Percentiles rank a stretch among this genome's conserved stretches.
phyloP scores from a whole-genome alignment of 139 green algal genomes.

The Marvania coccoides region DNA sequence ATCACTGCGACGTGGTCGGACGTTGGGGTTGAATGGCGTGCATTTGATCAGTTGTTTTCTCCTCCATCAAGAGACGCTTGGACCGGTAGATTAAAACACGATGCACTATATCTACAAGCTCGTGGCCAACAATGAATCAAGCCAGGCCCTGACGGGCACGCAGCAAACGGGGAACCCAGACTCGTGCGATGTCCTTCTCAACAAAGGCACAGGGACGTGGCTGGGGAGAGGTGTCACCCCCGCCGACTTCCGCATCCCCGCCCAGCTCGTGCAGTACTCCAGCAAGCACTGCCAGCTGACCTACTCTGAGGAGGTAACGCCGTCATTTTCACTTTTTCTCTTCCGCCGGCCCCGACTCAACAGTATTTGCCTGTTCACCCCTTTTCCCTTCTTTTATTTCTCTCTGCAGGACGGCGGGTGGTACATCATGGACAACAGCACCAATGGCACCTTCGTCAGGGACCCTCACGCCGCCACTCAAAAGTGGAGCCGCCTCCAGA shows the following conservation, averaged over 20 bases:
- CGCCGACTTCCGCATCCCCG: neutral
- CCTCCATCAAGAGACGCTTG: too few species aligned
- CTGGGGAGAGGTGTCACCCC: neutral
- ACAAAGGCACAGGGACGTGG: neutral
- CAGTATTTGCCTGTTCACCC: neutral
- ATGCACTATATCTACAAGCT: neutral
- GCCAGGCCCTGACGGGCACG: neutral
- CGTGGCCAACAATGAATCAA: neutral
- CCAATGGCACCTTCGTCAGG: neutral
- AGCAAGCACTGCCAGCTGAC: neutral
- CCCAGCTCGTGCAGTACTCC: neutral
- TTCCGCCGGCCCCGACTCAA: neutral
- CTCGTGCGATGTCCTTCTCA: neutral
- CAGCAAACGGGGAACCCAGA: neutral
- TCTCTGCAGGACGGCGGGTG: neutral
- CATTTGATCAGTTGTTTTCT: too few species aligned
- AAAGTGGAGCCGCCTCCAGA: neutral
- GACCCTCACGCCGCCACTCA: neutral
- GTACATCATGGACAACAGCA: neutral
- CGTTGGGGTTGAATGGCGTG: too few species aligned
- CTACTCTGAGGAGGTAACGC: neutral
- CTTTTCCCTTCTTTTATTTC: neutral
- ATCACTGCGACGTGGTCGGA: too few species aligned
- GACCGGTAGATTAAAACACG: too few species aligned
- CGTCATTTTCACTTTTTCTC: neutral